A percentile compares a stretch with the other conserved stretches of the same genome.
phyloP scores from a whole-genome alignment of 306 rosid species.

The Ceratonia siliqua region DNA sequence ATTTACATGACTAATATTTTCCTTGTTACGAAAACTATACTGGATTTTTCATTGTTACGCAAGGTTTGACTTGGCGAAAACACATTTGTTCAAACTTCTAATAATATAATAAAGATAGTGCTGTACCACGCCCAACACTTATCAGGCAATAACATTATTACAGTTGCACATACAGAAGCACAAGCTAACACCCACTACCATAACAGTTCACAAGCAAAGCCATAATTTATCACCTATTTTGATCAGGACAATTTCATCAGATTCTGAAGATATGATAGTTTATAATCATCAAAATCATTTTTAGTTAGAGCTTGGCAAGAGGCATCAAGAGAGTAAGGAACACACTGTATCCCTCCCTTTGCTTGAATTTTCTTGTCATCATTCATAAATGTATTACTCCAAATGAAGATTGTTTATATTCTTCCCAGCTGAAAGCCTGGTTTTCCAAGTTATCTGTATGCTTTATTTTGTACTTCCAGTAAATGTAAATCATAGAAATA shows the following conservation, averaged over 20 bases:
- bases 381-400: neutral
- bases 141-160: slow-evolving; percentile 3
- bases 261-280: slow-evolving; percentile 10
- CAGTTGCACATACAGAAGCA: neutral
- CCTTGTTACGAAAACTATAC: neutral
- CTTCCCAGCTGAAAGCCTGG: neutral
- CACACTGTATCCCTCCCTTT: neutral
- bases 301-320: neutral
- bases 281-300: slow-evolving; percentile 18
- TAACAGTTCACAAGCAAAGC: neutral
- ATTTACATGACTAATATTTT: slow-evolving; percentile 27
- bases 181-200: neutral
- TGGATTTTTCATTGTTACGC: neutral
- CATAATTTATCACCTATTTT: neutral
- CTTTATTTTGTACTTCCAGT: neutral
- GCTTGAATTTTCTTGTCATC: neutral
- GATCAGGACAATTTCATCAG: slow-evolving; percentile 5
- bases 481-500: neutral
- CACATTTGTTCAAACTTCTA: neutral
- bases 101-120: neutral
- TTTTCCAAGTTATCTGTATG: neutral
- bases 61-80: slow-evolving; percentile 18
- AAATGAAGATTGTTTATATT: neutral
- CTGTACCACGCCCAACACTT: neutral
- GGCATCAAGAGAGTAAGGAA: slow-evolving; percentile 16